Base-by-base conservation (phyloP, 257 asterid genomes). In the Solanum boliviense region DNA sequence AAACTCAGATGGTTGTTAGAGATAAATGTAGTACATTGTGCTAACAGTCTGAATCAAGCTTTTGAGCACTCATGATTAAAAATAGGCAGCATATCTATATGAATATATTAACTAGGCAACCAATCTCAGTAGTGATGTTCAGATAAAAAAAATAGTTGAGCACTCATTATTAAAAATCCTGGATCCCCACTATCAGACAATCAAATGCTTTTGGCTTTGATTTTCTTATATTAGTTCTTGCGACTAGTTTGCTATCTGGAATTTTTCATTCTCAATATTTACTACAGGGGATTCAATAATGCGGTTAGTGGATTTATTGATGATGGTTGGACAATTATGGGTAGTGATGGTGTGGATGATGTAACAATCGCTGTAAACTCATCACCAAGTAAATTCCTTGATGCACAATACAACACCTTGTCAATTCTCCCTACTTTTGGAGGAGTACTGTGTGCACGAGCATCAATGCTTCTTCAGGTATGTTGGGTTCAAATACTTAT, bases 391-490 rank as follows among this genome's bases (percentile, higher is more conserved):
- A 97, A 96, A 89, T 90, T 96, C 89, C 91, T 94, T 29, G 96
- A 98, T 46, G 91, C 98, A 25, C 98, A 95, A 60, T 89, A 91
- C 75, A 91, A 94, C 88, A 89, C 92, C 60, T 82, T 95, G 91
- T 92, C 98, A 12, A 90, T 93, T 93, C 97, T 94, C 81, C 97
- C 98, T 3, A 91, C 96, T n/a, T 92, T 93, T 84, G 99, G 98
- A 8, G 99, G 99, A 84, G 95, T 97, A 86, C 93, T 97, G 74
- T 97, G 99, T 67, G 99, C 99, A n/a, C 93, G 96, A 52, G 98
- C 99, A 52, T 96, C 99, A 9, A 97, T 97, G 99, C 98, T 97
- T 92, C 98, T 97, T 86, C 96, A 97, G 97, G 99, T 94, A 73
- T 46, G 89, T 70, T 85, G 27, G 23, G 31, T 74, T 73, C 16